These are phyloP conservation scores for Heritiera littoralis DNA, from an alignment of 345 rosid genomes.

Conservation along the genomic window DNA sequence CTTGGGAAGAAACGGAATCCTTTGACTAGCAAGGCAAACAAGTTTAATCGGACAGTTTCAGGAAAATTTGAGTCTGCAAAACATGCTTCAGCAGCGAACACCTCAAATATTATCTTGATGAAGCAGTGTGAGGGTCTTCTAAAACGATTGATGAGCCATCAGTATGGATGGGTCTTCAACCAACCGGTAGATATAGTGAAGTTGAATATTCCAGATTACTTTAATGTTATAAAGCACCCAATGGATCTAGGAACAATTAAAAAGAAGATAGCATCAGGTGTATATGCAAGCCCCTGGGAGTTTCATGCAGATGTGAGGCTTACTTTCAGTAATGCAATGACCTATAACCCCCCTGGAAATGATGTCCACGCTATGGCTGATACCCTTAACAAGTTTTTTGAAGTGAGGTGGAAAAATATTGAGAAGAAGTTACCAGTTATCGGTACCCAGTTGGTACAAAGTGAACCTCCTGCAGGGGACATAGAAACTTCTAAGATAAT, in stretches of 20 bases:
- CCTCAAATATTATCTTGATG: conserved; percentile 59
- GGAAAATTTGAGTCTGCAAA: conserved; percentile 58
- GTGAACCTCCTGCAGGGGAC: conserved; percentile 35
- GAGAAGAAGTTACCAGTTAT: conserved; percentile 62
- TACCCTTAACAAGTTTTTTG: conserved; percentile 68
- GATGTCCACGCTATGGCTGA: conserved; percentile 85
- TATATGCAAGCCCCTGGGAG: conserved; percentile 72
- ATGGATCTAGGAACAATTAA: conserved; percentile 93
- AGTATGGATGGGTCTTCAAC: conserved; percentile 78
- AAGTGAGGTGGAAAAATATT: conserved; percentile 78
- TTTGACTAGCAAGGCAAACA: conserved; percentile 31
- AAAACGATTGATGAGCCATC: conserved; percentile 73
- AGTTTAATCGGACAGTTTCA: conserved; percentile 49
- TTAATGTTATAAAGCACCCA: conserved; percentile 71
- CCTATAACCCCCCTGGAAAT: conserved; percentile 88
- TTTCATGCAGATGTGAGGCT: conserved; percentile 85
- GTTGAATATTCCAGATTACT: conserved; percentile 86
- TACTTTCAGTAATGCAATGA: conserved; percentile 83
- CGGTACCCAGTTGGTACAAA: conserved; percentile 38
- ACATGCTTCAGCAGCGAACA: conserved; percentile 37
- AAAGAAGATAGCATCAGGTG: conserved; percentile 54
- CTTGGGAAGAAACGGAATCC: conserved; percentile 57
- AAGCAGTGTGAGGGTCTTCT: conserved; percentile 77
- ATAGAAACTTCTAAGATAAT: conserved; percentile 39
- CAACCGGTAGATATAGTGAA: conserved; percentile 78